Evolutionary conservation across 225 moss, liverwort and hornwort genomes (phyloP), one percentile per base, ranked within the genome.

Genomic region (Pseudisothecium myosuroides): DNA sequence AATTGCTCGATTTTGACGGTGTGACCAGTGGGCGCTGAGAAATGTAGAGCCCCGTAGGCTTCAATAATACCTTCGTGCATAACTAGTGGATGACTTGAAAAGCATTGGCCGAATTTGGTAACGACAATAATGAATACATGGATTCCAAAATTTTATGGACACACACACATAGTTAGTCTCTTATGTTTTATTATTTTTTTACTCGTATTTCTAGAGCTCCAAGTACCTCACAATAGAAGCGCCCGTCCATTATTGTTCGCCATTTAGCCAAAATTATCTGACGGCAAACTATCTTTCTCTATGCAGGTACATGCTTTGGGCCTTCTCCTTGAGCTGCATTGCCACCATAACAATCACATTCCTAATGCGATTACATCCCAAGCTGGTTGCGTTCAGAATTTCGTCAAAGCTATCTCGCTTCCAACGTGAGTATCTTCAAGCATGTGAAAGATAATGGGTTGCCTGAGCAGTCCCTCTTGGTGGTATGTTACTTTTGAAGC

Each of bases 311-410:
- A 92, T 92, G 90, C 92, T 81, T 92, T 96, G 84, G 93, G 94
- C 85, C 93, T 95, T 86, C 90, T 98, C 54, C 90, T 98, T 90
- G 98, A 96, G 89, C 88, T 91, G 81, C 96, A 96, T 84, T 92
- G 96, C 88, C 71, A 89, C 72, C 89, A 93, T 69, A 88, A 92
- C 47, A 84, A 87, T 84, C 68, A 86, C 62, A 89, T 95, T 52
- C 95, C 98, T 39, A 87, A 90, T 83, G 93, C 94, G 64, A 91
- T 98, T 58, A 93, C 83, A 88, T 94, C 89, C 49, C 94, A 92
- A 79, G 86, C 91, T 85, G 89, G 88, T 58, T 96, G 96, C 84
- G 82, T 98, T 60, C 76, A 88, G 78, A 94, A 93, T 93, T 89
- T 98, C 43, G 84, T 96, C 13, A 86, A 60, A 84, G 88, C 93